These are phyloP conservation scores for Cladosporium sp. DNA, from an alignment of 2,329 filamentous ascomycete species.

Conservation along the genomic window DNA sequence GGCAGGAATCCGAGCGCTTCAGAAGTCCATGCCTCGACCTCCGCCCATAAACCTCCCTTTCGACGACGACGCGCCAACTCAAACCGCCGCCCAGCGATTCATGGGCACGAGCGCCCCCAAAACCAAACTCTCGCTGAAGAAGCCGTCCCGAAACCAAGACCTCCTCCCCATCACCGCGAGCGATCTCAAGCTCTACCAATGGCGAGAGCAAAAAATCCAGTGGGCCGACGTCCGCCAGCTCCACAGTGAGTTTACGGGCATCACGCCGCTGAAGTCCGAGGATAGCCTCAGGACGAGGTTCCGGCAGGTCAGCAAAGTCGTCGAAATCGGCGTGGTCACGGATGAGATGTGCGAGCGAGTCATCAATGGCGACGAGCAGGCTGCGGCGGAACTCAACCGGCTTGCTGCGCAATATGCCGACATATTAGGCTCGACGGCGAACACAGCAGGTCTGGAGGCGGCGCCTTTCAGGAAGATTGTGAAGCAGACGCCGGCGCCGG, in stretches of 20 bases:
- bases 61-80: not conserved
- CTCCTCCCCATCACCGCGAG: not conserved
- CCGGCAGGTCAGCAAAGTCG: not conserved
- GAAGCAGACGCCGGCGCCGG: not conserved
- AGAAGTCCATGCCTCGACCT: not conserved
- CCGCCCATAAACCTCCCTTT: not conserved
- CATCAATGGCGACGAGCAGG: not conserved
- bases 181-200: slow-evolving; percentile 10
- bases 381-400: slow-evolving; percentile 1
- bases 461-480: not conserved
- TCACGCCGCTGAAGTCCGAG: not conserved
- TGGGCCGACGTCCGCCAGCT: not conserved
- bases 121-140: not conserved
- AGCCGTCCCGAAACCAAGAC: not conserved
- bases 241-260: not conserved
- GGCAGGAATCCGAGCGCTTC: not conserved
- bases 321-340: not conserved
- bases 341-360: not conserved
- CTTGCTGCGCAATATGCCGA: not conserved
- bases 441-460: not conserved
- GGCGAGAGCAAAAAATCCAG: not conserved
- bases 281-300: not conserved
- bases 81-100: not conserved
- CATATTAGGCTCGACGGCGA: not conserved
- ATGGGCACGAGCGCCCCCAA: not conserved